phyloP scores from a whole-genome alignment of 495 filamentous ascomycete genomes.

The Lineolata rhizophorae region DNA sequence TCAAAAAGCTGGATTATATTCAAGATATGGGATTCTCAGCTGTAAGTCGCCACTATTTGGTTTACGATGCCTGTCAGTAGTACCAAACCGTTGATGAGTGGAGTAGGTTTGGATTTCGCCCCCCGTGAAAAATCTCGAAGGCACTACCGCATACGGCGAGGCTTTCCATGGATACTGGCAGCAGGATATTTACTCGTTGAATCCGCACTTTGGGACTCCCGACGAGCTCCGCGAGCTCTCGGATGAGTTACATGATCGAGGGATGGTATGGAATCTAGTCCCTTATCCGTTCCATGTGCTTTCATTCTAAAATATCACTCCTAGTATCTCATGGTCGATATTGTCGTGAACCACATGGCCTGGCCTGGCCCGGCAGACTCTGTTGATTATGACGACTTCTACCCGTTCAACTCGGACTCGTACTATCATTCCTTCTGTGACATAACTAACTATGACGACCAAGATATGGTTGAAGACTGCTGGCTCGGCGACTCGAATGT shows the following conservation, averaged over 20 bases:
- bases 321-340: slow-evolving; percentile 51
- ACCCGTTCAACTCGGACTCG: slow-evolving; percentile 36
- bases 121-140: slow-evolving; percentile 36
- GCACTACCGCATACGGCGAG: slow-evolving; percentile 19
- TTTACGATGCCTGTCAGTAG: no score
- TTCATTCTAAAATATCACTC: not conserved
- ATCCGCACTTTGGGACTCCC: slow-evolving; percentile 42
- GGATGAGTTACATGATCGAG: slow-evolving; percentile 33
- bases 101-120: slow-evolving; percentile 55
- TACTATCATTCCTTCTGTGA: slow-evolving; percentile 49
- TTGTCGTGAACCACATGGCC: slow-evolving; percentile 63
- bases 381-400: slow-evolving; percentile 39
- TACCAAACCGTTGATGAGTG: not conserved
- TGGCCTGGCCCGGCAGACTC: slow-evolving; percentile 28
- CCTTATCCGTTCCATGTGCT: not conserved
- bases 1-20: slow-evolving; percentile 47
- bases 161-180: slow-evolving; percentile 62
- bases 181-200: slow-evolving; percentile 39
- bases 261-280: slow-evolving; percentile 23
- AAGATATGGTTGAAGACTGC: slow-evolving; percentile 23
- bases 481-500: slow-evolving; percentile 45
- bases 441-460: slow-evolving; percentile 37
- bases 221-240: slow-evolving; percentile 39
- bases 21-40: slow-evolving; percentile 63
- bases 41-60: slow-evolving; percentile 16